These are phyloP conservation scores for Xylariales sp. DNA, from an alignment of 2,329 filamentous ascomycete genomes.

Conservation along the genomic window DNA sequence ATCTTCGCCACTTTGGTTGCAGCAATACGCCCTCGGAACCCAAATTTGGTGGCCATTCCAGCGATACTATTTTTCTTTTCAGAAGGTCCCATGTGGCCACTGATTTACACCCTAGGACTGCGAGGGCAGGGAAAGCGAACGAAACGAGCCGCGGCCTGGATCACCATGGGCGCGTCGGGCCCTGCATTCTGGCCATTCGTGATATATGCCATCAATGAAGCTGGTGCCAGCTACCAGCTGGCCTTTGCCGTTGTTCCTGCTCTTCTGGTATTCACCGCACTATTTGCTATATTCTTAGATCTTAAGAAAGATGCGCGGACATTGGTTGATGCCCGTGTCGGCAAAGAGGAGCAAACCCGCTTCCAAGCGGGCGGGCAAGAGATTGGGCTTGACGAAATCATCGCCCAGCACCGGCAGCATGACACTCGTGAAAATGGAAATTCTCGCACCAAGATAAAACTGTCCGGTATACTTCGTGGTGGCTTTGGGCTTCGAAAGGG, in stretches of 20 bases:
- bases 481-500: slow-evolving; percentile 3
- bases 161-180: slow-evolving; percentile 72
- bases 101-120: slow-evolving; percentile 75
- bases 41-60: slow-evolving; percentile 53
- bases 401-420: slow-evolving; percentile 20
- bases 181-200: slow-evolving; percentile 73
- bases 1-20: slow-evolving; percentile 48
- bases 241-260: slow-evolving; percentile 61
- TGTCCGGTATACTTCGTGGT: slow-evolving; percentile 17
- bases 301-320: slow-evolving; percentile 40
- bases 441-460: slow-evolving; percentile 17
- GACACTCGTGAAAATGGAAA: slow-evolving; percentile 13
- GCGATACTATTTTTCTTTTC: slow-evolving; percentile 72
- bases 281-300: slow-evolving; percentile 47
- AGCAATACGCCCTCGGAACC: slow-evolving; percentile 36
- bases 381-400: slow-evolving; percentile 37
- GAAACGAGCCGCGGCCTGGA: slow-evolving; percentile 72
- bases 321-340: slow-evolving; percentile 36
- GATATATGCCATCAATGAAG: slow-evolving; percentile 61
- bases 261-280: slow-evolving; percentile 39
- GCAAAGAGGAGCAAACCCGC: slow-evolving; percentile 24
- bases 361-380: slow-evolving; percentile 33
- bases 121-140: slow-evolving; percentile 76
- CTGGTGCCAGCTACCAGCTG: slow-evolving; percentile 55
- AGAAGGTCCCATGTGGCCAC: slow-evolving; percentile 78